Base-by-base conservation (phyloP, 2,329 filamentous ascomycete genomes). In the Tolypocladium tropicale region DNA sequence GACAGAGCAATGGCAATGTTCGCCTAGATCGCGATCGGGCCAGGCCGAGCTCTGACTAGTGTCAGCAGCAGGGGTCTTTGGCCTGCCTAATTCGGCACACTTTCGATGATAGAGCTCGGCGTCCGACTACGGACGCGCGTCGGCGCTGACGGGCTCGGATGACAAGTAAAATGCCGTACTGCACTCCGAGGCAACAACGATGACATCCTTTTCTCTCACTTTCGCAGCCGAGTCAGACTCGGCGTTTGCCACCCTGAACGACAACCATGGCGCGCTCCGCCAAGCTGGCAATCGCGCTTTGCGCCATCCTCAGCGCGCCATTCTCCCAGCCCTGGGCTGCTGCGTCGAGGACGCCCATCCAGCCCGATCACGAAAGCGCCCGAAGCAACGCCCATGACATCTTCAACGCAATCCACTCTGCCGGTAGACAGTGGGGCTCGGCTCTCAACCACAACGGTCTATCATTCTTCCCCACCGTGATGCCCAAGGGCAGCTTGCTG, bases 401-500 rank as follows among this genome's bases (percentile, higher is more conserved):
- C 56, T 90, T 90, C 77, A 90, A 90, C 64, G 78, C 85, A 18
- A 74, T 90, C 21, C 83, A 90, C 60, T 83, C 83, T 11, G 85
- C 86, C 1, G 83, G 88, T 74, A 78, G 88, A 37, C 86, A 90
- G 73, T 91, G 85, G 81, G 87, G 85, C 1, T 88, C 85, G 0
- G 84, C 85, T 0, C 66, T 89, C 3, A 79, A 88, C 57, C 88
- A 91, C 68, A 91, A 91, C 66, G 88, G 88, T 55, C 85, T 91
- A 77, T 83, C 84, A 1, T 78, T 88, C 61, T 88, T 90, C 62
- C 75, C 86, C 0, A 86, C 80, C 1, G 79, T 77, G 0, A 77
- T 91, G 0, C 86, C 87, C 0, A 72, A 74, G 21, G 85, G 83
- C 3, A 86, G 83, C 0, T 71, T 84, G 37, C 68, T 90, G 11